phyloP scores from a whole-genome alignment of 2,329 filamentous ascomycete genomes.

The Hymenoscyphus scutula region DNA sequence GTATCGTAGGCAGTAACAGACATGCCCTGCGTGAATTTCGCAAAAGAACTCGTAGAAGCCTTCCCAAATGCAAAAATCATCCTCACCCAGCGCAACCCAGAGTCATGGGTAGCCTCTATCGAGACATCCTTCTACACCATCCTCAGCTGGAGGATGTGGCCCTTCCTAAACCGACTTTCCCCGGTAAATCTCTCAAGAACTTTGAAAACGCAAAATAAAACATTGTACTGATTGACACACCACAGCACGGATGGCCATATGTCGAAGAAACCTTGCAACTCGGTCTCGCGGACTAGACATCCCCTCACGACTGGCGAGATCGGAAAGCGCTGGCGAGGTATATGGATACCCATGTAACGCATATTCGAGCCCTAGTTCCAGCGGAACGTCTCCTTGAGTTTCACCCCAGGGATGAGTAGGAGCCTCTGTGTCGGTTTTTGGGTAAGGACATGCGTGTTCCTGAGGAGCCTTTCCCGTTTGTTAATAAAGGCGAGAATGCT shows the following conservation, averaged over 20 bases:
- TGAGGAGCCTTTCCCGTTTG: neutral
- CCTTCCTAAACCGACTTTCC: neutral
- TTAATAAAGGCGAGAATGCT: neutral
- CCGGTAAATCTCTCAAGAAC: neutral
- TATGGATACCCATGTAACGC: neutral
- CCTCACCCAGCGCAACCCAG: conserved; percentile 6
- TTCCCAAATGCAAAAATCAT: conserved; percentile 9
- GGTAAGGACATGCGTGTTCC: neutral
- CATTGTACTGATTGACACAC: neutral
- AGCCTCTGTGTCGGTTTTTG: neutral
- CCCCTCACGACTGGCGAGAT: neutral
- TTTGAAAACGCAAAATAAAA: neutral
- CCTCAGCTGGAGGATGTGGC: neutral
- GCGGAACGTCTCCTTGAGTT: neutral
- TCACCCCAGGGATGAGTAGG: neutral
- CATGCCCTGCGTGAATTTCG: conserved; percentile 5
- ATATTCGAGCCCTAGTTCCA: neutral
- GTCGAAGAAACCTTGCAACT: neutral
- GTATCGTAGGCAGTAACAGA: conserved; percentile 6
- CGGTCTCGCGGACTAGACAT: neutral
- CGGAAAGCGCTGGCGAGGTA: neutral
- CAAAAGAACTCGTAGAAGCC: conserved; percentile 4
- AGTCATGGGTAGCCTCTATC: conserved; percentile 2
- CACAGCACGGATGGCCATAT: neutral
- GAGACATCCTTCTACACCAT: conserved; percentile 3